A percentile compares a stretch with the other conserved stretches of the same genome.
phyloP scores from a whole-genome alignment of 352 stramenopile genomes.

The Pythium biforme region DNA sequence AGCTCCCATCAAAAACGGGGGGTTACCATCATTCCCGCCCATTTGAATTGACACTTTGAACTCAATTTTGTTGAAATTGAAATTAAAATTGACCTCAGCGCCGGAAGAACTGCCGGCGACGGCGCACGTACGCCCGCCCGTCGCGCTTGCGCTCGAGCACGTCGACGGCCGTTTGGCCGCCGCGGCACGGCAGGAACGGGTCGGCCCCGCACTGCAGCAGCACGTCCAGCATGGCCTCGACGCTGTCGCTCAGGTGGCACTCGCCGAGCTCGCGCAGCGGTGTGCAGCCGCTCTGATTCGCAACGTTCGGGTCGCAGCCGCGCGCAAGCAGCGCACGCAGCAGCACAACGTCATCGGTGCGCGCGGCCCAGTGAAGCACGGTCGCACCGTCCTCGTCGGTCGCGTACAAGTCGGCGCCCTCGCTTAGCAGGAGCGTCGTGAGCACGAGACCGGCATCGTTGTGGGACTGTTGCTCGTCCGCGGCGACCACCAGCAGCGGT shows the following conservation, averaged over 20 bases:
- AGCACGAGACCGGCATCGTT: background rate
- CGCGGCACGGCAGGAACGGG: background rate
- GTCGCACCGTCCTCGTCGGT: background rate
- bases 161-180: background rate
- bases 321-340: background rate
- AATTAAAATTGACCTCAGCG: background rate
- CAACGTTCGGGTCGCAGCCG: slow-evolving; percentile 5
- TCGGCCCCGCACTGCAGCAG: slow-evolving; percentile 12
- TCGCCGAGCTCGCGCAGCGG: slow-evolving; percentile 5
- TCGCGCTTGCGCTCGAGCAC: background rate
- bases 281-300: background rate
- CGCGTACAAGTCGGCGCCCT: background rate
- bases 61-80: too few species aligned
- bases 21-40: too few species aligned
- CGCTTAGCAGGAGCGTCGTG: background rate
- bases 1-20: too few species aligned
- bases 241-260: background rate
- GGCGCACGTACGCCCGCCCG: background rate
- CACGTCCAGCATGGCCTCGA: slow-evolving; percentile 5
- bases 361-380: slow-evolving; percentile 3
- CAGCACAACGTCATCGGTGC: slow-evolving; percentile 3
- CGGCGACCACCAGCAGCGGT: background rate
- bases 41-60: too few species aligned
- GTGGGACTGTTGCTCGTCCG: background rate
- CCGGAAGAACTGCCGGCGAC: slow-evolving; percentile 1